Evolutionary conservation across 805 yeast genomes (phyloP), one percentile per base, ranked within the genome.

Genomic region (Monosporozyma solicola): DNA sequence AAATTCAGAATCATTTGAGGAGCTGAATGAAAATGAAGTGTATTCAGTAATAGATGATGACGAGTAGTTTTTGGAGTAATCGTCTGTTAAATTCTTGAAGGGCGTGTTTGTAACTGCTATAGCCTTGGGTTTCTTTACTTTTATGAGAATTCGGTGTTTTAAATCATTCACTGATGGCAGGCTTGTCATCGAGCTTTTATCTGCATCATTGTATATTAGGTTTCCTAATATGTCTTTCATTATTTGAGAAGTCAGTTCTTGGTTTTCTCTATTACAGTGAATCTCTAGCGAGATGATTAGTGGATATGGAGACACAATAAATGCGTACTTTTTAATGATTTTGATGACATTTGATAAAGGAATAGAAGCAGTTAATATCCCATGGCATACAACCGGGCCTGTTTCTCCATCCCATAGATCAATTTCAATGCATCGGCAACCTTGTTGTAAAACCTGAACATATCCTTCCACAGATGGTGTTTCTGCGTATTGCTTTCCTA

Each of bases 351-450:
- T 83, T 10, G 72, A 66, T 32, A 92, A 77, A 1, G 82, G 79
- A 10, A 92, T 80, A 0, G 92, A 80, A 0, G 84, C 75, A 0
- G 98, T 88, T 56, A 94, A 80, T 0, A 96, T 81, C 0, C 99
- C 99, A 68, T 94, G 99, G 31, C 86, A 85, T 0, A 94, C 97
- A 0, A 87, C 79, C 0, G 99, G 99, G 0, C 85, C 91, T 11
- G 70, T 68, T 35, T 79, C 82, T 24, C 84, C 87, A 71, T 92
- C 96, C 99, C 99, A 94, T 22, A 94, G 75, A 67, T 94, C 99
- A 43, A 94, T 82, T 63, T 94, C 99, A n/a, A 94, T 75, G 57
- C 97, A 91, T 47, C 97, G 75, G 61, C 98, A 94, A 1, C 99
- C 98, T 52, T 90, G 79, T 65, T 90, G 97, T 49, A 94, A 71